These are phyloP conservation scores for Rehmannia glutinosa DNA, from an alignment of 257 asterid species.

Conservation along the genomic window DNA sequence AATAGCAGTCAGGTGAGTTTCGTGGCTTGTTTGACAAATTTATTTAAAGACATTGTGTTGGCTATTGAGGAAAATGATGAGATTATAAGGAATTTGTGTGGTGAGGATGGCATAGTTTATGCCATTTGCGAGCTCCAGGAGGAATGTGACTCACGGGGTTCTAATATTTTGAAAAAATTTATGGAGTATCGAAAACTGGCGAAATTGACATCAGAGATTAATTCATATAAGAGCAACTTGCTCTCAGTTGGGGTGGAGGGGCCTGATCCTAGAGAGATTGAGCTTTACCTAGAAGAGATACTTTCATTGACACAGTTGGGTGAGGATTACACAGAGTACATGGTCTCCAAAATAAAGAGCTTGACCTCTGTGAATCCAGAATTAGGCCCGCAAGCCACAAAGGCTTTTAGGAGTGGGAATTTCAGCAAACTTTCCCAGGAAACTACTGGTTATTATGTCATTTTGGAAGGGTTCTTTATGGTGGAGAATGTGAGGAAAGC, in stretches of 20 bases:
- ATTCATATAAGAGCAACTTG: constrained; percentile 75
- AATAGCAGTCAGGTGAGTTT: constrained; percentile 41
- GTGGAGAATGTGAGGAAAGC: constrained; percentile 98
- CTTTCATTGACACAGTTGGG: constrained; percentile 76
- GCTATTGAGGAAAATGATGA: constrained; percentile 86
- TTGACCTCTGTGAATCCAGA: constrained; percentile 88
- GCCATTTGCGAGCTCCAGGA: constrained; percentile 93
- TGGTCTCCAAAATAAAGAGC: constrained; percentile 79
- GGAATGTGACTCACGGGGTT: constrained; percentile 90
- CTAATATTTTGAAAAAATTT: constrained; percentile 66
- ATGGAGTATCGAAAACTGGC: constrained; percentile 80
- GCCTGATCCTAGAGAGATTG: constrained; percentile 92
- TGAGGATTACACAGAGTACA: constrained; percentile 88
- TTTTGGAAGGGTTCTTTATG: constrained; percentile 94
- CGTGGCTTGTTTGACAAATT: constrained; percentile 69
- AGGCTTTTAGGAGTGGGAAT: constrained; percentile 90
- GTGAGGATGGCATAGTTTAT: constrained; percentile 91
- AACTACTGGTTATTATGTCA: constrained; percentile 80
- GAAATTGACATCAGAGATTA: constrained; percentile 77
- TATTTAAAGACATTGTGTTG: constrained; percentile 84
- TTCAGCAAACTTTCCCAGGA: constrained; percentile 85
- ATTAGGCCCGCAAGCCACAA: constrained; percentile 82
- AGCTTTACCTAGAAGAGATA: constrained; percentile 86
- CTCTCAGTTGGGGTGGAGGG: constrained; percentile 68
- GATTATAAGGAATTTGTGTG: constrained; percentile 71